A percentile compares a stretch with the other conserved stretches of the same genome.
Evolutionary conservation across 2,329 filamentous ascomycete species (phyloP).

Genomic region (Botrytis cinerea): DNA sequence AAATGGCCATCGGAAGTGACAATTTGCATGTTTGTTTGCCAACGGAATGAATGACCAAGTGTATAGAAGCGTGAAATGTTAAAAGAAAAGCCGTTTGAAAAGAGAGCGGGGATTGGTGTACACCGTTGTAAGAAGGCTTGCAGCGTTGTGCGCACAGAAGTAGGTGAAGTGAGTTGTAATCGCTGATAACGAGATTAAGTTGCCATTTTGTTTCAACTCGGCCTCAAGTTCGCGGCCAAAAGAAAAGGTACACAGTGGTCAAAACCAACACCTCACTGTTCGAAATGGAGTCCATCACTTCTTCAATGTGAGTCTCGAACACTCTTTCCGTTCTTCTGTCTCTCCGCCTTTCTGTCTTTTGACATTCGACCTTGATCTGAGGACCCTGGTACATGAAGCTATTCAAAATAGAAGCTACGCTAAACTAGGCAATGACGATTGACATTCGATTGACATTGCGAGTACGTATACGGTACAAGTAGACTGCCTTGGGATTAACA

Average conservation of each 20-base stretch:
- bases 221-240: neutral
- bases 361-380: neutral
- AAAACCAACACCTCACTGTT: neutral
- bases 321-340: neutral
- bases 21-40: neutral
- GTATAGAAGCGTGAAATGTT: neutral
- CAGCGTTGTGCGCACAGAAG: too few species aligned
- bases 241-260: neutral
- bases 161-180: neutral
- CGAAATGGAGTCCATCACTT: neutral
- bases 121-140: neutral
- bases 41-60: neutral
- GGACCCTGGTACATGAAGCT: conserved; percentile 1
- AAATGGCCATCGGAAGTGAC: neutral
- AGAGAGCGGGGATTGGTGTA: neutral
- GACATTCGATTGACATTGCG: neutral
- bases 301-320: neutral
- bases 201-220: neutral
- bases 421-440: conserved; percentile 11
- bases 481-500: neutral
- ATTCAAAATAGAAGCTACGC: neutral
- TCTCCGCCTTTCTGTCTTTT: neutral
- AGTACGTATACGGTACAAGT: neutral
- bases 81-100: neutral
- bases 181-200: neutral